A percentile compares a stretch with the other conserved stretches of the same genome.
These are phyloP conservation scores for Croton laevigatus DNA, from an alignment of 441 rosid genomes.

Conservation along the genomic window DNA sequence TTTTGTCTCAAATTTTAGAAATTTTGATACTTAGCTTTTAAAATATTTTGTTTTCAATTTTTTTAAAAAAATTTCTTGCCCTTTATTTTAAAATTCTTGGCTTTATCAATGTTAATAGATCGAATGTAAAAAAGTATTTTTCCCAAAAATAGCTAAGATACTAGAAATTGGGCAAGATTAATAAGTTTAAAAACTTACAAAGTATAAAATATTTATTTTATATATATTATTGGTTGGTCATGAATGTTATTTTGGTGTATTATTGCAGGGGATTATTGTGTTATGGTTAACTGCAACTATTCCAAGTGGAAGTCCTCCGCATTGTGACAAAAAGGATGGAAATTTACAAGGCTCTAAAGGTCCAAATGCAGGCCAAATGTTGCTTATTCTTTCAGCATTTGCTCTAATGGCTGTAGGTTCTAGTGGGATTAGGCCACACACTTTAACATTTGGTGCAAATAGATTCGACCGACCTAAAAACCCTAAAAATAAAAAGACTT, in stretches of 20 bases:
- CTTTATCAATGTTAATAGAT: too few species aligned
- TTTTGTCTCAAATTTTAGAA: too few species aligned
- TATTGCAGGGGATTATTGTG: slow-evolving; percentile 39
- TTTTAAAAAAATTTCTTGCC: too few species aligned
- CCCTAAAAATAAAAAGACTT: slow-evolving; percentile 27
- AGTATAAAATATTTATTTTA: too few species aligned
- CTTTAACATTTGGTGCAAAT: slow-evolving; percentile 52
- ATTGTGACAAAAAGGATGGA: slow-evolving; percentile 24
- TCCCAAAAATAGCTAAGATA: too few species aligned
- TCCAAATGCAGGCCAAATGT: slow-evolving; percentile 26
- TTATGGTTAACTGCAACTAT: slow-evolving; percentile 45
- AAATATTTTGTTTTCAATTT: too few species aligned
- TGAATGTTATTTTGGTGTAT: background rate
- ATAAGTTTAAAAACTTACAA: too few species aligned
- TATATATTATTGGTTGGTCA: too few species aligned
- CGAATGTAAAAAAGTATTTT: too few species aligned
- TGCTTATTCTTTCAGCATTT: slow-evolving; percentile 33
- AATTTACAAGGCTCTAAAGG: slow-evolving; percentile 17
- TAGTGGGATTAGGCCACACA: slow-evolving; percentile 49
- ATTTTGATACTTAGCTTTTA: too few species aligned
- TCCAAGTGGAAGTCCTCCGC: slow-evolving; percentile 35
- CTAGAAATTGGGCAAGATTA: too few species aligned
- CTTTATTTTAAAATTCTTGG: too few species aligned
- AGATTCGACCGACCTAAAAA: slow-evolving; percentile 34
- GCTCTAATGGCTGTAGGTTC: slow-evolving; percentile 49